Evolutionary conservation across 257 asterid genomes (phyloP).

Genomic region (Nicotiana undulata): DNA sequence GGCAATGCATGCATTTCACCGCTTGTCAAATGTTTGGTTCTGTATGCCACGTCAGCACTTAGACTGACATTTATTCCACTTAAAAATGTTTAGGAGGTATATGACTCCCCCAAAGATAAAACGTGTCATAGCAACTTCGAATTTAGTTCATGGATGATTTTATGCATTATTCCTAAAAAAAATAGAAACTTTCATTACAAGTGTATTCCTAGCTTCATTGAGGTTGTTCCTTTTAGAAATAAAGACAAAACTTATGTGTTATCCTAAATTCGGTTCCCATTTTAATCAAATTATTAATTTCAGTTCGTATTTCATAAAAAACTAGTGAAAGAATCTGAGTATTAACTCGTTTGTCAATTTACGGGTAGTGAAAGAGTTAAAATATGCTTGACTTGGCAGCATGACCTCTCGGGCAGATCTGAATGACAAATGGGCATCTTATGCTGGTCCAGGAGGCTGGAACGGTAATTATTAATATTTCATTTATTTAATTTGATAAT

Average conservation of each 20-base stretch:
- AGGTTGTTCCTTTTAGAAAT: background rate
- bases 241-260: background rate
- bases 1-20: no score
- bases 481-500: background rate
- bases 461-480: slow-evolving; percentile 39
- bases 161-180: no score
- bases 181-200: background rate
- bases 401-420: slow-evolving; percentile 77
- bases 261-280: background rate
- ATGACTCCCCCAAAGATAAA: no score
- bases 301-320: no score
- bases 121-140: no score
- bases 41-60: no score
- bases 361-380: background rate
- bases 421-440: slow-evolving; percentile 82
- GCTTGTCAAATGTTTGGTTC: no score
- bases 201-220: background rate
- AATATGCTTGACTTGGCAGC: slow-evolving; percentile 22
- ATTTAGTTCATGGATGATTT: no score
- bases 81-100: no score
- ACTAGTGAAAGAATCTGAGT: background rate
- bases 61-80: no score
- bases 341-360: no score
- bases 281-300: no score
- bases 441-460: slow-evolving; percentile 95